These are phyloP conservation scores for Angomonas ambiguus DNA, from an alignment of 208 protist genomes.

Conservation along the genomic window DNA sequence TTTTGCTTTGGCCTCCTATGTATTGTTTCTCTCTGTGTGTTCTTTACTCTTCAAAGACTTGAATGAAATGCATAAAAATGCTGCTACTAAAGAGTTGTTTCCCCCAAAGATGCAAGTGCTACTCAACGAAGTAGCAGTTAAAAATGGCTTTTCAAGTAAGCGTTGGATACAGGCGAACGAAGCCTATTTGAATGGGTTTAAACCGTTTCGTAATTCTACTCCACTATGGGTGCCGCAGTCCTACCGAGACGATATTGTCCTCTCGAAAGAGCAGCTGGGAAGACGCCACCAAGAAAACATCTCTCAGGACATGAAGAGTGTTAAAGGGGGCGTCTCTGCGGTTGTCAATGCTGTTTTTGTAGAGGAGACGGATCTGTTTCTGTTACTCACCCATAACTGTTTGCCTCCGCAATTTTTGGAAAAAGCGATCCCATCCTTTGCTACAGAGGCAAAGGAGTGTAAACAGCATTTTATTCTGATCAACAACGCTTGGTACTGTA, in stretches of 20 bases:
- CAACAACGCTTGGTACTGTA: conserved; percentile 11
- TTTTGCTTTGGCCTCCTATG: background rate
- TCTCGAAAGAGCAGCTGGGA: background rate
- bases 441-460: background rate
- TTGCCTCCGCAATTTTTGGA: background rate
- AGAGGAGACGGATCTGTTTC: conserved; percentile 62
- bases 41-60: background rate
- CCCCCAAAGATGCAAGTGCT: background rate
- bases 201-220: too few species aligned
- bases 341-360: conserved; percentile 52
- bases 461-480: background rate
- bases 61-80: conserved; percentile 1
- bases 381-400: conserved; percentile 39
- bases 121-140: background rate
- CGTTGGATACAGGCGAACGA: background rate
- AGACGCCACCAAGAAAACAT: background rate
- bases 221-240: background rate
- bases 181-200: background rate
- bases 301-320: background rate
- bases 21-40: background rate
- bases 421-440: background rate
- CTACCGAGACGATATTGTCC: background rate
- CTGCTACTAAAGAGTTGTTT: background rate
- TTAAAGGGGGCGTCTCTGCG: background rate
- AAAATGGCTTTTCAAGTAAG: background rate